Percentiles rank a stretch among this genome's conserved stretches.
Conservation (phyloP, 164 flowering plant species). For the Vitis amurensis region DNA sequence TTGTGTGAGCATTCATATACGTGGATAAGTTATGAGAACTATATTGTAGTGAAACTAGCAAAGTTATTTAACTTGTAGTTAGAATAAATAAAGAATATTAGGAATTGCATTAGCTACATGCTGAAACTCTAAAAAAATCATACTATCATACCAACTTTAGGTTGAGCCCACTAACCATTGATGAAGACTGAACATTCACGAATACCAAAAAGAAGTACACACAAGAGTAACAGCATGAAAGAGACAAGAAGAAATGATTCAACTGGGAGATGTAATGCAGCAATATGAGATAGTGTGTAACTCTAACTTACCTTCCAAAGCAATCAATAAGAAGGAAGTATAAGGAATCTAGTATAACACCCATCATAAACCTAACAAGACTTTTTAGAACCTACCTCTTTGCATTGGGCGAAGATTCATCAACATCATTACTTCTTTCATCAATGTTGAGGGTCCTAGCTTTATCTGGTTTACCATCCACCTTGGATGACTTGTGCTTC, state of each 20-base stretch:
- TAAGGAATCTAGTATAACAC: not conserved
- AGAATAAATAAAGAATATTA: too few relatives aligned
- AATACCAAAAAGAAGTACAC: not conserved
- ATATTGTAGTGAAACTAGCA: not conserved
- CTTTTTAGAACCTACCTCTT: constrained; percentile 31
- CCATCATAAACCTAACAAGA: not conserved
- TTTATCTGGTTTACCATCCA: constrained; percentile 8
- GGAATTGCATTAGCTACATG: too few relatives aligned
- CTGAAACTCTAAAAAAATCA: too few relatives aligned
- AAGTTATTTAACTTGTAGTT: too few relatives aligned
- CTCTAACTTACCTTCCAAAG: not conserved
- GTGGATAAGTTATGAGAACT: not conserved
- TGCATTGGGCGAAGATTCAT: constrained; percentile 14
- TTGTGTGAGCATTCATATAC: not conserved
- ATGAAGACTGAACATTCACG: not conserved
- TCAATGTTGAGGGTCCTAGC: constrained; percentile 16
- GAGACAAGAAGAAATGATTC: not conserved
- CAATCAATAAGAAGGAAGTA: not conserved
- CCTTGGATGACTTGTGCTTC: constrained; percentile 25
- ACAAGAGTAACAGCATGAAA: not conserved
- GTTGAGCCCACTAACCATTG: too few relatives aligned
- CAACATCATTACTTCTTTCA: constrained; percentile 18
- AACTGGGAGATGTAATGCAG: not conserved
- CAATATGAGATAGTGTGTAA: not conserved
- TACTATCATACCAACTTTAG: too few relatives aligned